Evolutionary conservation across 257 asterid genomes (phyloP), one percentile per base, ranked within the genome.

Genomic region (Penstemon barbatus): DNA sequence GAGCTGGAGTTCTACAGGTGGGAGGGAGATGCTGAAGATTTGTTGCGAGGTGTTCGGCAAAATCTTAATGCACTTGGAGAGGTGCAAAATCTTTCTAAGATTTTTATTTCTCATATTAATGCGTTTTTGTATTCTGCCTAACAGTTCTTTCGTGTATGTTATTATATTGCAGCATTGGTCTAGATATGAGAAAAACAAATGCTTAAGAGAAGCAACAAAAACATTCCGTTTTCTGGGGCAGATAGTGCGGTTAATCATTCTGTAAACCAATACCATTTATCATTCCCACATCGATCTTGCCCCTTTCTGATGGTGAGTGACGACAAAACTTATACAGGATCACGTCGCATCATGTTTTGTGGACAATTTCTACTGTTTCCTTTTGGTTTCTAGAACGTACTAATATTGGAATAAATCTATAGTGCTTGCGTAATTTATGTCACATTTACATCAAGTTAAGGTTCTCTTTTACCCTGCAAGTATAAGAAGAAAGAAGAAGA

Each of bases 211-310:
- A 86, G 70, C 88, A 39, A 83, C 95, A 3, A 93, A 93, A 82
- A 84, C 96, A 58, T 90, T 88, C 75, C 91, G 95, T 39, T 90
- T 63, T 74, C 78, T 92, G 64, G 97, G 95, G 73, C 97, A 90
- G 83, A 89, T 92, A 8, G 87, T 89, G 49, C 85, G 97, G 69
- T 78, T 92, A 54, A 92, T 92, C 74, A 81, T 90, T 55, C 76
- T 87, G 79, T 89, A 69, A 81, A 70, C 38, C 43, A 58, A 8
- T 9, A 12, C 63, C 15, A 40, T 53, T 66, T 54, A 46, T 10
- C 63, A 15, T 15, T 10, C 63, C 66, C 19, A 42, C 63, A 25
- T 25, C 66, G 13, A 42, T 38, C 51, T 40, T 8, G 59, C 67
- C 56, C 57, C 42, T 64, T 42, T 73, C 50, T 37, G 7, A 61